Evolutionary conservation across 192 early-diverging fungal species (phyloP), one percentile per base, ranked within the genome.

Genomic region (Coemansia sp.): DNA sequence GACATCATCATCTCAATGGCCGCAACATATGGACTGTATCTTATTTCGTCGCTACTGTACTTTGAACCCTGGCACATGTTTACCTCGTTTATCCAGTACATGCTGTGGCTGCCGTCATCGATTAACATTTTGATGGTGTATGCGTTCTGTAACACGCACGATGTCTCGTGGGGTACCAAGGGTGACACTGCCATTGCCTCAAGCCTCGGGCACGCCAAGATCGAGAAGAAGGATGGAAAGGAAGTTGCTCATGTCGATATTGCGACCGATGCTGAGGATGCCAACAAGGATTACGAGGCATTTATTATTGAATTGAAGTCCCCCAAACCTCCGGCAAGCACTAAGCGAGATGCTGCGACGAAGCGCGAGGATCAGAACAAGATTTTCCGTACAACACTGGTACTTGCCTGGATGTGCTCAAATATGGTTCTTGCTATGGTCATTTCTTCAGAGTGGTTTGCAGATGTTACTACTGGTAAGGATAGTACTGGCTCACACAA

Each of bases 101-200:
- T 93, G 72, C 75, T 94, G 66, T 86, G 94, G 61, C 75, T 94
- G 72, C 95, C 95, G 23, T 88, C 89, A 46, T 97, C 91, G 57
- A 84, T 92, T 69, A 97, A 95, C 84, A 95, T 97, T 73, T 78
- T 97, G 46, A 93, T 89, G 88, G 88, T 96, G 23, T 96, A 95
- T 54, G 91, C 94, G 3, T 95, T 95, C 84, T 93, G 91, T 69
- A 96, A 96, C 87, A 90, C 93, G 0, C 94, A 95, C 84, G 95
- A 95, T 71, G 92, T 96, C 60, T 91, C 92, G 1, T 98, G 95
- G 96, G 96, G 95, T 58, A 97, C 95, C 36, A 97, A 97, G 78
- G 93, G 95, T 71, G 93, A 94, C 72, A 94, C 87, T 51, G 78
- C 67, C 50, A 69, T 85, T 14, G 61, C 71, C 36, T 86, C 84